phyloP scores from a whole-genome alignment of 495 filamentous ascomycete species.

The Penicillium antarcticum region DNA sequence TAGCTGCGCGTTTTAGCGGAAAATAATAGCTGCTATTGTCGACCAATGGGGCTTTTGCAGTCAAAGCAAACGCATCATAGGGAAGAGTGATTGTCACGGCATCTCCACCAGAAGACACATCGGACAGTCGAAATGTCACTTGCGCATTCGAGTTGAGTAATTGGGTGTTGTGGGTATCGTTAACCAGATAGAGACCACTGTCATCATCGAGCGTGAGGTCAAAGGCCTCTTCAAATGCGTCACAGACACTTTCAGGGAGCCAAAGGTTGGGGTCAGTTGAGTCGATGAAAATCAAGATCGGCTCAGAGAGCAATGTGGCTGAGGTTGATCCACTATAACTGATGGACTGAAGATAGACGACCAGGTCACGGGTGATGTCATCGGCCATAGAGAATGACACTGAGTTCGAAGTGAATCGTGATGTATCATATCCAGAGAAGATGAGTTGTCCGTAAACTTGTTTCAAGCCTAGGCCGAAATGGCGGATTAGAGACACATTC shows the following conservation, averaged over 20 bases:
- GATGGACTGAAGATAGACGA: constrained; percentile 53
- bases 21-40: constrained; percentile 52
- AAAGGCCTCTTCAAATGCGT: constrained; percentile 57
- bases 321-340: constrained; percentile 29
- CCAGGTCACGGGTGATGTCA: constrained; percentile 43
- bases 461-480: constrained; percentile 33
- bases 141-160: constrained; percentile 34
- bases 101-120: constrained; percentile 35
- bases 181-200: constrained; percentile 21
- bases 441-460: constrained; percentile 53
- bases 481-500: neutral
- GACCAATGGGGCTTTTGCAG: constrained; percentile 54
- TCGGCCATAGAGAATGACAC: constrained; percentile 47
- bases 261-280: constrained; percentile 66
- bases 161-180: constrained; percentile 48
- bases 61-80: constrained; percentile 60
- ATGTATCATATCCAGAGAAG: constrained; percentile 61
- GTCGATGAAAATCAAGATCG: constrained; percentile 51
- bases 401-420: constrained; percentile 54
- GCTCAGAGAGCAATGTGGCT: constrained; percentile 36
- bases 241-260: constrained; percentile 60
- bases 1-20: constrained; percentile 51
- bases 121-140: constrained; percentile 58
- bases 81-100: constrained; percentile 61
- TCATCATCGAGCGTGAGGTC: constrained; percentile 48